A percentile compares a stretch with the other conserved stretches of the same genome.
phyloP scores from a whole-genome alignment of 495 filamentous ascomycete species.

The Tetracladium setigerum region DNA sequence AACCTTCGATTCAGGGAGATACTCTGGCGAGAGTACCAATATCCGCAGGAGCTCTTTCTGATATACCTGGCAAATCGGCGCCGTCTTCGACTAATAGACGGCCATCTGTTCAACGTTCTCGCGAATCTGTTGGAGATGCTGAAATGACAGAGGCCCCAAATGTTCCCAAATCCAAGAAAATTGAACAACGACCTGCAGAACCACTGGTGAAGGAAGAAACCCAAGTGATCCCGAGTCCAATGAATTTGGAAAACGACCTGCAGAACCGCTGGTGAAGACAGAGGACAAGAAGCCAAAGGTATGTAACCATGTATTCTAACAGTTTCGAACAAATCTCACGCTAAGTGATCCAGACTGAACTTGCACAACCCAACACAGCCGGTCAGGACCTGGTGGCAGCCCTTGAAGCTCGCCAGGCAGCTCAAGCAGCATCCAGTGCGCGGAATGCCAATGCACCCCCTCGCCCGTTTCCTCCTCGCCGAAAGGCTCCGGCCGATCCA shows the following conservation, averaged over 20 bases:
- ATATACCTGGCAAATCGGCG: no score
- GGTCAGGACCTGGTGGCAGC: not conserved
- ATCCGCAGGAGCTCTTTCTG: no score
- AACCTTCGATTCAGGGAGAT: conserved; percentile 6
- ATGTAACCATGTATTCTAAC: not conserved
- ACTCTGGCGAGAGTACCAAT: not conserved
- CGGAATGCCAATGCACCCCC: not conserved
- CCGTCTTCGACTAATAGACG: no score
- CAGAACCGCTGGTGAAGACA: not conserved
- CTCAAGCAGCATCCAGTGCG: not conserved
- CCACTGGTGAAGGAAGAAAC: not conserved
- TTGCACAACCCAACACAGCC: not conserved
- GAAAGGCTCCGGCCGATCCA: conserved; percentile 1
- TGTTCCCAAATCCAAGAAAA: not conserved
- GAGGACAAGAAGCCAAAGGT: not conserved
- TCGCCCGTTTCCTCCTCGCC: not conserved
- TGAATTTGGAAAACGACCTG: not conserved
- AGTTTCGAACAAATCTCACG: not conserved
- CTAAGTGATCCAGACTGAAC: no score
- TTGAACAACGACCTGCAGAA: not conserved
- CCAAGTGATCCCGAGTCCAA: not conserved
- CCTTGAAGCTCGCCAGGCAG: not conserved
- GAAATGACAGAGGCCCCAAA: conserved; percentile 1
- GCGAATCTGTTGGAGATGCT: not conserved
- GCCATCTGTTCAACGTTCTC: no score